These are phyloP conservation scores for Ophiostoma himal-ulmi DNA, from an alignment of 2,329 filamentous ascomycete species.

Conservation along the genomic window DNA sequence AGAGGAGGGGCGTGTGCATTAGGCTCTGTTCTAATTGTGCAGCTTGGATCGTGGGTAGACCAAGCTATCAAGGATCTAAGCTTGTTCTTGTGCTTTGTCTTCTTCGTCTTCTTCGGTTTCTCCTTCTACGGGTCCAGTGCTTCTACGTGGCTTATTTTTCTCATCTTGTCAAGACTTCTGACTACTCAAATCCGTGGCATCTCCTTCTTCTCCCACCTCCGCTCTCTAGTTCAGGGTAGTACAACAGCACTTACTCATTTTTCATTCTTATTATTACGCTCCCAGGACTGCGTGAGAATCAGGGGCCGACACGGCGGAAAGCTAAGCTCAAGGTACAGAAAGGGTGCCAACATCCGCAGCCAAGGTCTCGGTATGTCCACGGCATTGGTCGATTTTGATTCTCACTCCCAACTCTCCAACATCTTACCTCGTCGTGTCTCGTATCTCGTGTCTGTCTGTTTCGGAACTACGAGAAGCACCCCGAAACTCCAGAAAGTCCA, in stretches of 20 bases:
- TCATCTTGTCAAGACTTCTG: not conserved
- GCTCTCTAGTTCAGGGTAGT: not conserved
- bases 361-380: not conserved
- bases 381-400: not conserved
- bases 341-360: not conserved
- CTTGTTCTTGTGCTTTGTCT: not conserved
- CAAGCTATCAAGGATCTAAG: not conserved
- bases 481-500: not conserved
- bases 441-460: not conserved
- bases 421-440: not conserved
- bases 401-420: not conserved
- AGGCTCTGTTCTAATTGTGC: not conserved
- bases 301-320: not conserved
- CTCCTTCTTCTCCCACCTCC: not conserved
- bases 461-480: not conserved
- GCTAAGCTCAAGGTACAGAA: not conserved
- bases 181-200: not conserved
- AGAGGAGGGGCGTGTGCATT: conserved; percentile 7
- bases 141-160: not conserved
- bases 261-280: not conserved
- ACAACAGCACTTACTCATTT: not conserved
- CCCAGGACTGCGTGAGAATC: not conserved
- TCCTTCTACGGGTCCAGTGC: not conserved
- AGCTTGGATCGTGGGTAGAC: not conserved
- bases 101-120: not conserved